These are phyloP conservation scores for Bruguiera gymnorhiza DNA, from an alignment of 345 rosid genomes.

Conservation along the genomic window DNA sequence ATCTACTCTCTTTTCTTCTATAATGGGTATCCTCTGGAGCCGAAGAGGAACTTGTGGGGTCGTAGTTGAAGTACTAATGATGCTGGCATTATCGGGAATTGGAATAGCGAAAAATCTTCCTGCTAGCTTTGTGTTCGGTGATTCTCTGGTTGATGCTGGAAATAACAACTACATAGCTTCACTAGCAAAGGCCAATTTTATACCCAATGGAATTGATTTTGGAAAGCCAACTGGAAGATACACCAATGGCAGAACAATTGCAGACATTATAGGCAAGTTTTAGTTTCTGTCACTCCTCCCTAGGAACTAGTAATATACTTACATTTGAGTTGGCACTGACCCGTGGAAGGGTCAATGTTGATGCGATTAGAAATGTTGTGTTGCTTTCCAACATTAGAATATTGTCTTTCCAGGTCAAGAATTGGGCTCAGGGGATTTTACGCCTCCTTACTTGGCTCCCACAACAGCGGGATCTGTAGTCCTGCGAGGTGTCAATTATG, in stretches of 20 bases:
- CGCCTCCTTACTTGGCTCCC: conserved; percentile 79
- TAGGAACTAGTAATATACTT: too few species aligned
- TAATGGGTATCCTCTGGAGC: conserved; percentile 12
- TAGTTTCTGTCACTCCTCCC: background rate
- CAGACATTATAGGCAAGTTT: conserved; percentile 62
- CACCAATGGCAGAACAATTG: conserved; percentile 76
- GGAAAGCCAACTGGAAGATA: conserved; percentile 70
- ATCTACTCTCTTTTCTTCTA: background rate
- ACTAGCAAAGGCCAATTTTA: conserved; percentile 57
- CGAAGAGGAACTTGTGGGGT: conserved; percentile 2
- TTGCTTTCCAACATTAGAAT: background rate
- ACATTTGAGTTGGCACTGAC: too few species aligned
- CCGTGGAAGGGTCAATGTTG: too few species aligned
- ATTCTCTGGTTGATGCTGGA: conserved; percentile 73
- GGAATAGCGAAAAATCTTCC: conserved; percentile 26
- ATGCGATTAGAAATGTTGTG: background rate
- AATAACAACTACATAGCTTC: conserved; percentile 70
- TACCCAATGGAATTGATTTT: conserved; percentile 72
- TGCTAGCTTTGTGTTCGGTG: conserved; percentile 70
- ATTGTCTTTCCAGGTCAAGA: conserved; percentile 40
- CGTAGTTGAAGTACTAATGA: background rate
- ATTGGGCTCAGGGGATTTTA: conserved; percentile 33
- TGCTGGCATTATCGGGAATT: conserved; percentile 13
- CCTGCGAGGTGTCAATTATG: conserved; percentile 70
- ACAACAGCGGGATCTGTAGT: conserved; percentile 46